Base-by-base conservation (phyloP, 129 eudicot genomes). In the Silybum marianum region DNA sequence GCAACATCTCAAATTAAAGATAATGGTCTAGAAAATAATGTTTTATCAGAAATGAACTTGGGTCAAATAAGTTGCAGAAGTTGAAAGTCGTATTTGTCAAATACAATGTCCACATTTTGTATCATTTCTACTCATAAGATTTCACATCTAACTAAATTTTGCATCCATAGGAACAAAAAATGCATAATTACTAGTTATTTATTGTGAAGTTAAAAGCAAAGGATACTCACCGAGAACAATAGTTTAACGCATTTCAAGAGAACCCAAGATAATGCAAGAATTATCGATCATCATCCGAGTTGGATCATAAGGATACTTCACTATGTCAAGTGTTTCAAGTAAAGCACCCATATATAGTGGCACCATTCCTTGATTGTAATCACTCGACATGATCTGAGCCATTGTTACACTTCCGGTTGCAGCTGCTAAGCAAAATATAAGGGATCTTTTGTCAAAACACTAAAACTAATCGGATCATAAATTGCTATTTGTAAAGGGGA, bases 221-320 rank as follows among this genome's bases (percentile, higher is more conserved):
- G 42, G 48, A 34, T 62, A 39, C 73, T 77, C 71, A 77, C 81
- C 74, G 24, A 65, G 81, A 42, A 71, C n/a, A 10, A 70, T 79
- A 46, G 22, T 69, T 44, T 79, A 79, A 79, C 83, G 83, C 60
- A 79, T 79, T 79, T 79, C 83, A 79, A 79, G 83, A 70, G 83
- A 79, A 79, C 77, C 54, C 60, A 22, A 69, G 69, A 12, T 3
- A 12, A 70, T 51, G 23, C 69, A 69, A 48, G 14, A 46, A 21
- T 26, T 60, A 21, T 28, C 71, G 21, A 40, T 25, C 19, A 32
- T 32, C 21, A 30, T 48, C 54, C 13, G 73, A 76, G 21, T 60
- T 60, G 13, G 39, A 74, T 74, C 68, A 51, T 51, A 51, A 18
- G 60, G 69, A 78, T 66, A 71, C 22, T 70, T 70, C 16, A 71